These are phyloP conservation scores for Botrytis fragariae DNA, from an alignment of 2,329 filamentous ascomycete genomes.

Conservation along the genomic window DNA sequence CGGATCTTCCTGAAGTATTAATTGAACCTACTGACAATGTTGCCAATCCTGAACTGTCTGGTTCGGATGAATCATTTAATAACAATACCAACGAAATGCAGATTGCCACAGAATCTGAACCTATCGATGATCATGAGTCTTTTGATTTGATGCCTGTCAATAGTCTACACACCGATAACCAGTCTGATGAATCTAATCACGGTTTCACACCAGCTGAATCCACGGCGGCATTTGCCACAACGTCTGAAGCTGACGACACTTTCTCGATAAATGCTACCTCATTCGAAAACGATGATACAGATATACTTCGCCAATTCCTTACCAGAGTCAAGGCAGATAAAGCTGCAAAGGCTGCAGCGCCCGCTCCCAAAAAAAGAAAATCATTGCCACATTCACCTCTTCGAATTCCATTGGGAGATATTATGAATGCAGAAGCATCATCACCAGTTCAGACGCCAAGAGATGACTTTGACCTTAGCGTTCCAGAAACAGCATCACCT, in stretches of 20 bases:
- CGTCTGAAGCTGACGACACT: slow-evolving; percentile 22
- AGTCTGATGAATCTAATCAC: neutral
- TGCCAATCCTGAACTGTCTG: neutral
- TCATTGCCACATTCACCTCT: slow-evolving; percentile 38
- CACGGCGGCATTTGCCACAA: slow-evolving; percentile 23
- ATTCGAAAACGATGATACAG: slow-evolving; percentile 38
- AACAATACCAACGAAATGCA: neutral
- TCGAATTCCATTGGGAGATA: slow-evolving; percentile 32
- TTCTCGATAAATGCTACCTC: slow-evolving; percentile 13
- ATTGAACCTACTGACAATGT: slow-evolving; percentile 12
- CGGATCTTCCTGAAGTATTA: slow-evolving; percentile 10
- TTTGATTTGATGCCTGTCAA: slow-evolving; percentile 24
- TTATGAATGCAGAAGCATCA: slow-evolving; percentile 25
- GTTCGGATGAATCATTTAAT: neutral
- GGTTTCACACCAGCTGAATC: slow-evolving; percentile 13
- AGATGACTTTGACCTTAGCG: slow-evolving; percentile 32
- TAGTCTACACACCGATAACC: neutral
- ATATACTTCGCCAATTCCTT: slow-evolving; percentile 41
- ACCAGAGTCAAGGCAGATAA: slow-evolving; percentile 40
- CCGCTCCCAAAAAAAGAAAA: slow-evolving; percentile 31
- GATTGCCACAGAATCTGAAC: neutral
- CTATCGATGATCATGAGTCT: slow-evolving; percentile 22
- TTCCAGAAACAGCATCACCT: slow-evolving; percentile 22
- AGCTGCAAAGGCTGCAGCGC: slow-evolving; percentile 36
- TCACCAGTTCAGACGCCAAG: slow-evolving; percentile 28